phyloP scores from a whole-genome alignment of 306 rosid genomes.

The Benincasa hispida region DNA sequence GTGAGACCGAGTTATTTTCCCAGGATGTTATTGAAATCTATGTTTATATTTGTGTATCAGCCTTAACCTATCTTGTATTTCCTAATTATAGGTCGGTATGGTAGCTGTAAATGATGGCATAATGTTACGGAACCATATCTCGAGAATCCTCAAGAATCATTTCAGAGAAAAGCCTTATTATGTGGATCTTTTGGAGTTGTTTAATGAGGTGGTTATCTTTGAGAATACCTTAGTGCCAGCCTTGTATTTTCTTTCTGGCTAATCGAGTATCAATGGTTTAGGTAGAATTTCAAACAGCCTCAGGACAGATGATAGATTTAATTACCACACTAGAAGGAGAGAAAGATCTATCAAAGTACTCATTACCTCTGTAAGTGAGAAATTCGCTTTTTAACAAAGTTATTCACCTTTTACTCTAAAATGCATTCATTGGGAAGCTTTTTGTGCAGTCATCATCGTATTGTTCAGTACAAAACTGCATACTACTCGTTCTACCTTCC shows the following conservation, averaged over 20 bases:
- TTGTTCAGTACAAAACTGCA: slow-evolving; percentile 90
- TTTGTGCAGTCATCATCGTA: slow-evolving; percentile 68
- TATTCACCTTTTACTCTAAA: neutral
- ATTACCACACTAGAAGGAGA: slow-evolving; percentile 87
- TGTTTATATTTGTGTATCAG: neutral
- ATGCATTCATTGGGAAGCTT: neutral
- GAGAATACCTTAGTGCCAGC: neutral
- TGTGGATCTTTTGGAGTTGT: slow-evolving; percentile 75
- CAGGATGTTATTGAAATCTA: neutral
- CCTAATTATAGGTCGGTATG: slow-evolving; percentile 52
- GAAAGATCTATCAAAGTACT: slow-evolving; percentile 77
- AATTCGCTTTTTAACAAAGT: neutral
- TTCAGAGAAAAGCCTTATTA: slow-evolving; percentile 72
- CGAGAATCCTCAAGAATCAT: slow-evolving; percentile 66
- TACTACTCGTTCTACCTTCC: slow-evolving; percentile 96
- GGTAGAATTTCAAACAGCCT: slow-evolving; percentile 95
- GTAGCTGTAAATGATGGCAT: slow-evolving; percentile 80
- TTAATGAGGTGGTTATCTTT: slow-evolving; percentile 54
- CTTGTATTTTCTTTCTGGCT: neutral
- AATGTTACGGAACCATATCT: slow-evolving; percentile 63
- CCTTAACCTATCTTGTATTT: neutral
- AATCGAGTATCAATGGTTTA: slow-evolving; percentile 5
- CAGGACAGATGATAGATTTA: slow-evolving; percentile 96
- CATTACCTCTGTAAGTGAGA: slow-evolving; percentile 60
- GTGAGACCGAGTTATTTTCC: neutral